Percentiles rank a stretch among this genome's conserved stretches.
phyloP scores from a whole-genome alignment of 176 grass and related monocot genomes.

The Thalia dealbata region DNA sequence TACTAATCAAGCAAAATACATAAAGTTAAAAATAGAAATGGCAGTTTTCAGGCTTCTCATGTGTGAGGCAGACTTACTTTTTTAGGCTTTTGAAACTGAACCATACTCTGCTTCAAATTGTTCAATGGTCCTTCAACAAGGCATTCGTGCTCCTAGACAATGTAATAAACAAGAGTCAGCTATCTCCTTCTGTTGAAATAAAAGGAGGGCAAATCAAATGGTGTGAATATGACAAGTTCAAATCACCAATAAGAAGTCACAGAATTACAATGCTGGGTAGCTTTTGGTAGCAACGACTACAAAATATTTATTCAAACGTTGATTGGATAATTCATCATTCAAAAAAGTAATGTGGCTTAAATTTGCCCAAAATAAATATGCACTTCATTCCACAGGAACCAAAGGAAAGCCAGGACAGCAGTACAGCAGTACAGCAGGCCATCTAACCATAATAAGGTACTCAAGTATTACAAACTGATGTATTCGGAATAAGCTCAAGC shows the following conservation, averaged over 20 bases:
- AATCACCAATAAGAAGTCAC: background rate
- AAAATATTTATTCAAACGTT: too few relatives aligned
- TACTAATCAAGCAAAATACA: background rate
- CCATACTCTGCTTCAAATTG: slow-evolving; percentile 99
- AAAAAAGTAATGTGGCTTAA: too few relatives aligned
- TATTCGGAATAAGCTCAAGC: background rate
- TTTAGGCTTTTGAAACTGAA: slow-evolving; percentile 99
- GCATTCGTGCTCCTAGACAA: slow-evolving; percentile 86
- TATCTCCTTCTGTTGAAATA: background rate
- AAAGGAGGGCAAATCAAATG: background rate
- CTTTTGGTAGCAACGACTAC: too few relatives aligned
- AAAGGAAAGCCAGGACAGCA: too few relatives aligned
- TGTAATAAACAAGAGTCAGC: slow-evolving; percentile 7
- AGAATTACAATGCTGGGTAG: too few relatives aligned
- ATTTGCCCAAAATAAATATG: too few relatives aligned
- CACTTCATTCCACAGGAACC: too few relatives aligned
- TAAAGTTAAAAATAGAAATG: background rate
- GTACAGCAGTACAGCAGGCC: background rate
- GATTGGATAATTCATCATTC: too few relatives aligned
- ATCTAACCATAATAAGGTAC: background rate
- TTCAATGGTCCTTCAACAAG: slow-evolving; percentile 96
- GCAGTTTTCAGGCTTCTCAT: slow-evolving; percentile 7
- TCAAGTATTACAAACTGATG: background rate
- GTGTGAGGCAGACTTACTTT: slow-evolving; percentile 37
- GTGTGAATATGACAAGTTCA: background rate